Conservation (phyloP, 148 eudicot genomes). For the Nyssa sinensis region DNA sequence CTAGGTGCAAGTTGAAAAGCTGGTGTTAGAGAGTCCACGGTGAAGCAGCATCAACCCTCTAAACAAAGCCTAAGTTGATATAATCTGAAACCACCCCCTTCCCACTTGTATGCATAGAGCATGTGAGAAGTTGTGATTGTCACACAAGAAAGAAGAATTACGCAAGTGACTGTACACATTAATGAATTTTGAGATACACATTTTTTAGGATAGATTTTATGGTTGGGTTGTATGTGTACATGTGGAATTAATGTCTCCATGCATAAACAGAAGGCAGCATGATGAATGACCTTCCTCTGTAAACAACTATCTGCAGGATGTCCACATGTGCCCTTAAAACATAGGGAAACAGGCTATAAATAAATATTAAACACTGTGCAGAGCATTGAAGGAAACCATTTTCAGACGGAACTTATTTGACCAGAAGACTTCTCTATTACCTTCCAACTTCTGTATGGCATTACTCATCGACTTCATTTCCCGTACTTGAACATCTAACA, state of each 20-base stretch:
- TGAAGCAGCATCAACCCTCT: not conserved
- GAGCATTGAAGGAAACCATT: not conserved
- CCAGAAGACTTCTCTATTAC: conserved; percentile 29
- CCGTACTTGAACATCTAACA: conserved; percentile 68
- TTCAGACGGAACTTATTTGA: not conserved
- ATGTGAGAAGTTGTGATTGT: not conserved
- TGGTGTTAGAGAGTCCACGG: no score
- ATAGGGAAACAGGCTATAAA: not conserved
- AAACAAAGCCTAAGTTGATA: not conserved
- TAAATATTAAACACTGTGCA: not conserved
- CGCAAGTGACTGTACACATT: not conserved
- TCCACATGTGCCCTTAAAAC: not conserved
- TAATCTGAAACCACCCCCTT: not conserved
- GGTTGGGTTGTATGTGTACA: not conserved
- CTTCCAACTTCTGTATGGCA: conserved; percentile 65
- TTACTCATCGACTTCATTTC: conserved; percentile 80
- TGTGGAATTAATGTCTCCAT: not conserved
- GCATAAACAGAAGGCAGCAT: no score
- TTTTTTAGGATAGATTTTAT: not conserved
- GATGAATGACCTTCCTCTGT: not conserved
- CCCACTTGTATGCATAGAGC: not conserved
- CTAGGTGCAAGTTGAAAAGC: no score
- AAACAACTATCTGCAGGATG: not conserved
- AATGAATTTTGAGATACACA: not conserved
- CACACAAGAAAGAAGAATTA: not conserved